Percentiles rank a stretch among this genome's conserved stretches.
These are phyloP conservation scores for Lathyrus tuberosus DNA, from an alignment of 306 rosid genomes.

Conservation along the genomic window DNA sequence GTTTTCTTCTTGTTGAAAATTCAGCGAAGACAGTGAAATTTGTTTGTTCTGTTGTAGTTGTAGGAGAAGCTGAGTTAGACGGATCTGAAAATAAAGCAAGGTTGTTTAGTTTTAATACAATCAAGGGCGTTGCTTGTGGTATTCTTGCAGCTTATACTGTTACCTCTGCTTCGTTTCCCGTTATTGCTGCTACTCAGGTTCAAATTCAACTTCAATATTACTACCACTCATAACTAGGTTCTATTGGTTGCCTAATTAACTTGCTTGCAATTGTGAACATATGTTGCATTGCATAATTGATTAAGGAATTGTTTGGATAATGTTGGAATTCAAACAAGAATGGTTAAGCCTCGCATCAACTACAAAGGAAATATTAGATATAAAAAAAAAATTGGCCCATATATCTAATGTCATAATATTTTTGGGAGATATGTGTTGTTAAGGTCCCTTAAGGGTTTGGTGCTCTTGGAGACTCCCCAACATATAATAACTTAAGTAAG, in stretches of 20 bases:
- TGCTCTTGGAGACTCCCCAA: too few species aligned
- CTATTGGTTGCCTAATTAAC: background rate
- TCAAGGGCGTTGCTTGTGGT: constrained; percentile 74
- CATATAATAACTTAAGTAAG: too few species aligned
- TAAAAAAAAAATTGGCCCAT: too few species aligned
- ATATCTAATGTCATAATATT: too few species aligned
- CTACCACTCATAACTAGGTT: background rate
- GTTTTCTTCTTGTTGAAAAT: background rate
- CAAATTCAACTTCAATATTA: background rate
- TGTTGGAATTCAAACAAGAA: too few species aligned
- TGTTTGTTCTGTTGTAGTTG: constrained; percentile 26
- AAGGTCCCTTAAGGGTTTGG: too few species aligned
- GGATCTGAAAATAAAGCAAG: constrained; percentile 48
- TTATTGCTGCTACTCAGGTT: constrained; percentile 87
- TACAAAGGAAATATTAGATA: too few species aligned
- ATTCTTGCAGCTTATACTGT: constrained; percentile 78
- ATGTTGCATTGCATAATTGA: background rate
- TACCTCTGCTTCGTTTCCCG: constrained; percentile 69
- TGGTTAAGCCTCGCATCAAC: too few species aligned
- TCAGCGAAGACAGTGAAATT: too few species aligned
- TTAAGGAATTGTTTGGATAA: background rate
- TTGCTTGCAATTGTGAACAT: background rate
- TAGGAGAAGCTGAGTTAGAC: constrained; percentile 46
- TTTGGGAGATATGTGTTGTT: too few species aligned
- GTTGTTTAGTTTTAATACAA: constrained; percentile 42